A percentile compares a stretch with the other conserved stretches of the same genome.
Evolutionary conservation across 202 grass and related monocot species (phyloP).

Genomic region (Eragrostis tef): DNA sequence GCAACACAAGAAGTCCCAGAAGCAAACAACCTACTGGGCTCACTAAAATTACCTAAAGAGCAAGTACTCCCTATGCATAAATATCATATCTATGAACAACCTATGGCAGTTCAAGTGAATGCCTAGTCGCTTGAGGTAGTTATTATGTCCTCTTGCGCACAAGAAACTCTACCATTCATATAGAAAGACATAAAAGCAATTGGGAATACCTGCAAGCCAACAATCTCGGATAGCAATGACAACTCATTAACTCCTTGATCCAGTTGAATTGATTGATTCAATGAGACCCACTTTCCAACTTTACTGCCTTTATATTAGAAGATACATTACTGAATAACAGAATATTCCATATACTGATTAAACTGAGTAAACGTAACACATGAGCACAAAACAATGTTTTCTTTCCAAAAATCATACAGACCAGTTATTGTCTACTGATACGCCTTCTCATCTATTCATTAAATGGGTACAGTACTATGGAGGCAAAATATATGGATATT

Average conservation of each 20-base stretch:
- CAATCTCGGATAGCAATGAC: constrained; percentile 74
- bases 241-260: constrained; percentile 79
- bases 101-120: constrained; percentile 12
- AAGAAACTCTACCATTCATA: constrained; percentile 1
- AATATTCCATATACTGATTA: background rate
- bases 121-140: background rate
- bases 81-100: background rate
- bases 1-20: background rate
- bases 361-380: background rate
- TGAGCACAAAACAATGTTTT: background rate
- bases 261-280: constrained; percentile 69
- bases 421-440: constrained; percentile 1
- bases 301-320: constrained; percentile 74
- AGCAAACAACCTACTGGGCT: background rate
- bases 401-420: constrained; percentile 4
- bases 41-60: background rate
- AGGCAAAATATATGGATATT: background rate
- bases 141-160: background rate
- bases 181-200: constrained; percentile 7
- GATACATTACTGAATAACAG: constrained; percentile 23
- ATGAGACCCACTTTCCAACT: constrained; percentile 83
- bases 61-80: background rate
- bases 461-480: constrained; percentile 1
- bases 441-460: background rate
- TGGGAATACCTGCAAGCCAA: constrained; percentile 82